Evolutionary conservation across 192 early-diverging fungal genomes (phyloP).

Genomic region (Coemansia sp.): DNA sequence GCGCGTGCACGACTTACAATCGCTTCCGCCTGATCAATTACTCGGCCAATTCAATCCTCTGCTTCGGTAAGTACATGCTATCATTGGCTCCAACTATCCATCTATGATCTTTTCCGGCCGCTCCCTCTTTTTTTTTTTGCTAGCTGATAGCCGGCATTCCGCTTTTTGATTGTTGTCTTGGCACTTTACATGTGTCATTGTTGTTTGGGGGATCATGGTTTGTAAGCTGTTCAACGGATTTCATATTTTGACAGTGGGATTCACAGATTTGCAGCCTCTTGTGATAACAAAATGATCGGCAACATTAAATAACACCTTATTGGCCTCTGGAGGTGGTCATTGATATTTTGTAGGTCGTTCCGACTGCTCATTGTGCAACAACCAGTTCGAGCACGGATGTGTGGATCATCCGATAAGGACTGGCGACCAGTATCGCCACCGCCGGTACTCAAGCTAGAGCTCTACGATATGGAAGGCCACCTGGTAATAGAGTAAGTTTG

Average conservation of each 20-base stretch:
- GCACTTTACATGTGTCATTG: neutral
- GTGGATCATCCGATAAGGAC: constrained; percentile 82
- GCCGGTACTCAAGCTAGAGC: constrained; percentile 70
- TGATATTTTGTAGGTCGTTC: constrained; percentile 58
- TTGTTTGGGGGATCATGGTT: neutral
- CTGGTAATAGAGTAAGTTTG: constrained; percentile 40
- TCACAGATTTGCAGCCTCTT: neutral
- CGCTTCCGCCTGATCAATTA: constrained; percentile 36
- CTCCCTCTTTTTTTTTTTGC: neutral
- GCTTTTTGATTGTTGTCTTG: neutral
- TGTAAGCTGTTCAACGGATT: neutral
- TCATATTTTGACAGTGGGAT: neutral
- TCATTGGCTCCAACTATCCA: neutral
- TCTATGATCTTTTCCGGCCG: neutral
- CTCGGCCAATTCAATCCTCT: constrained; percentile 35
- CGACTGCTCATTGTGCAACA: constrained; percentile 71
- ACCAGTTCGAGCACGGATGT: constrained; percentile 77
- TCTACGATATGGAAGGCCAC: constrained; percentile 59
- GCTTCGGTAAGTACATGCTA: constrained; percentile 38
- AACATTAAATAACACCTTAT: neutral
- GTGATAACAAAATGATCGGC: neutral
- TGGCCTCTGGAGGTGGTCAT: neutral
- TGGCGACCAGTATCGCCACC: constrained; percentile 78
- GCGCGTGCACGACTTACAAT: constrained; percentile 16
- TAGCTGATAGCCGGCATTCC: neutral